These are phyloP conservation scores for Guadua angustifolia DNA, from an alignment of 176 grass and related monocot genomes.

Conservation along the genomic window DNA sequence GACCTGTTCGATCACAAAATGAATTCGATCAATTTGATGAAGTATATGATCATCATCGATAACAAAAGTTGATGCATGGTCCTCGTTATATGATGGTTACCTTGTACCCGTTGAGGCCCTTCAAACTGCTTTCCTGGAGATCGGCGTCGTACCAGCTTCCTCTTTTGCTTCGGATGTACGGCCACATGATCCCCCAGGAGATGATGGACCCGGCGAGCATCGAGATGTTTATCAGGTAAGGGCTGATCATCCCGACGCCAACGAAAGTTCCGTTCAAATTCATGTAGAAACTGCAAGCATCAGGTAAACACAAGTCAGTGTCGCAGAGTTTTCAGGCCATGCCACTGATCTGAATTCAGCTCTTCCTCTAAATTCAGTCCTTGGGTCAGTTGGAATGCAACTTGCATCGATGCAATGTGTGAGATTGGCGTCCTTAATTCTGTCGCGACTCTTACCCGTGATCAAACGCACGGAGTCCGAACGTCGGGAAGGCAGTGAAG, in stretches of 20 bases:
- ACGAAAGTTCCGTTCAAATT: slow-evolving; percentile 63
- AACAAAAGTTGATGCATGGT: neutral
- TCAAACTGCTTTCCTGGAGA: slow-evolving; percentile 60
- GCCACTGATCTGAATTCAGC: slow-evolving; percentile 25
- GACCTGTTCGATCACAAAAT: slow-evolving; percentile 35
- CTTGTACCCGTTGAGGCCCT: slow-evolving; percentile 73
- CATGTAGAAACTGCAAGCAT: slow-evolving; percentile 67
- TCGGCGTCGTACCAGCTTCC: slow-evolving; percentile 63
- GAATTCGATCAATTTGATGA: neutral
- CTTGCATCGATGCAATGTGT: neutral
- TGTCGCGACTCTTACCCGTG: slow-evolving; percentile 39
- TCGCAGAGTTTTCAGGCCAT: slow-evolving; percentile 29
- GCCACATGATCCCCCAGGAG: slow-evolving; percentile 79
- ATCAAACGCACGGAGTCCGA: slow-evolving; percentile 60
- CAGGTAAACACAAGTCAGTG: neutral
- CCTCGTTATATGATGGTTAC: neutral
- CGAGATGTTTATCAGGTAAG: slow-evolving; percentile 75
- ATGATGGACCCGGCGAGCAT: slow-evolving; percentile 67
- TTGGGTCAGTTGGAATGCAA: neutral
- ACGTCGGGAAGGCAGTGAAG: slow-evolving; percentile 65
- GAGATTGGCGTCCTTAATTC: neutral
- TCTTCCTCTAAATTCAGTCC: neutral
- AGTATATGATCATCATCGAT: neutral
- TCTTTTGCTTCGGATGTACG: slow-evolving; percentile 59
- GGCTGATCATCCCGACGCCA: slow-evolving; percentile 83